A percentile compares a stretch with the other conserved stretches of the same genome.
Evolutionary conservation across 495 filamentous ascomycete genomes (phyloP).

Genomic region (Astrothelium subdiscretum): DNA sequence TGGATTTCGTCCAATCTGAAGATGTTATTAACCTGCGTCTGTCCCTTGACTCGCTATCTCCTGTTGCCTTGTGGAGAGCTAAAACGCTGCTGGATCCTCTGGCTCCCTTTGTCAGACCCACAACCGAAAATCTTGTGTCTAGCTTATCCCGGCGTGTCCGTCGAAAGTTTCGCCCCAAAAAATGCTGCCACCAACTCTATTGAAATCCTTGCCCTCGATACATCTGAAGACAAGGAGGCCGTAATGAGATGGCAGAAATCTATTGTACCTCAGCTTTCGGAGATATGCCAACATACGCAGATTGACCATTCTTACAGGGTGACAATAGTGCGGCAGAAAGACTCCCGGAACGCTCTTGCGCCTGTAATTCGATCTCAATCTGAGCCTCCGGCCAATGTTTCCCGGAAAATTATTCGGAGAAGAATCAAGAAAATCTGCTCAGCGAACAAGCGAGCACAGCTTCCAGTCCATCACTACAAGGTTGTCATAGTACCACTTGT

Average conservation of each 20-base stretch:
- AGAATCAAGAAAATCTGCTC: neutral
- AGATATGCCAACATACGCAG: neutral
- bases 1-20: neutral
- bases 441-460: neutral
- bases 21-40: neutral
- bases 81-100: neutral
- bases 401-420: neutral
- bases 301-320: neutral
- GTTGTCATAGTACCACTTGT: neutral
- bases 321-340: neutral
- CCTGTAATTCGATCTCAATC: neutral
- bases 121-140: neutral
- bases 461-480: neutral
- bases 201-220: neutral
- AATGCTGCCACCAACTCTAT: neutral
- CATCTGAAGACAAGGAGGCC: neutral
- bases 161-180: neutral
- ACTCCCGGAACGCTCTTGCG: neutral
- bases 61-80: neutral
- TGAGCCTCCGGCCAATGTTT: neutral
- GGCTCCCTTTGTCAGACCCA: neutral
- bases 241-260: neutral
- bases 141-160: neutral
- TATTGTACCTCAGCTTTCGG: neutral
- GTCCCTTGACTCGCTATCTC: neutral